A percentile compares a stretch with the other conserved stretches of the same genome.
phyloP scores from a whole-genome alignment of 148 eudicot genomes.

The Amaranthus cruentus region DNA sequence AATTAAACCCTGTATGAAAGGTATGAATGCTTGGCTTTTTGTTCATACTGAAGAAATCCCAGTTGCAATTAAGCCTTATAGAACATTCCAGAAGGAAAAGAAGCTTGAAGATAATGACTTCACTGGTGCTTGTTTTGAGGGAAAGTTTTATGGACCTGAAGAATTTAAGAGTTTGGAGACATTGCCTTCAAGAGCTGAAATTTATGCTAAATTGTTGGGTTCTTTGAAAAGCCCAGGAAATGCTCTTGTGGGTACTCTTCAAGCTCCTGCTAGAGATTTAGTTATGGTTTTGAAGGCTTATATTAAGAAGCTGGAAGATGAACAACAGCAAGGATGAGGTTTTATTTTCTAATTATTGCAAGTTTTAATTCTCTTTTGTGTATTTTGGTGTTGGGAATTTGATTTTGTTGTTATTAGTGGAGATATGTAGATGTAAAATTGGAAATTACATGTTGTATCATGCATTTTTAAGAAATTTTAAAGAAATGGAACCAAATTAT shows the following conservation, averaged over 20 bases:
- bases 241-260: slow-evolving; percentile 64
- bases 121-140: slow-evolving; percentile 84
- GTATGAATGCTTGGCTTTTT: slow-evolving; percentile 90
- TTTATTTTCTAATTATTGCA: slow-evolving; percentile 2
- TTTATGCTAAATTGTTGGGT: slow-evolving; percentile 68
- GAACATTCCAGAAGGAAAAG: slow-evolving; percentile 71
- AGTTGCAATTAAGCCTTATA: slow-evolving; percentile 65
- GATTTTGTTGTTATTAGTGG: background rate
- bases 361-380: background rate
- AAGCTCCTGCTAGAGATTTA: slow-evolving; percentile 83
- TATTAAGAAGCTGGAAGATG: slow-evolving; percentile 73
- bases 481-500: background rate
- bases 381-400: background rate
- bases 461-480: slow-evolving; percentile 1
- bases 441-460: slow-evolving; percentile 11
- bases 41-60: slow-evolving; percentile 89
- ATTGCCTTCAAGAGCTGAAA: slow-evolving; percentile 71
- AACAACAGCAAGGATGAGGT: slow-evolving; percentile 2
- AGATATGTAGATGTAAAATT: slow-evolving; percentile 7
- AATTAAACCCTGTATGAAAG: slow-evolving; percentile 83
- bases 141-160: slow-evolving; percentile 64
- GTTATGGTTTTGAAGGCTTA: slow-evolving; percentile 67
- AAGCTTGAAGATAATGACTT: slow-evolving; percentile 83
- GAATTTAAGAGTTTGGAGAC: slow-evolving; percentile 69
- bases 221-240: slow-evolving; percentile 59